These are phyloP conservation scores for Podila minutissima DNA, from an alignment of 192 early-diverging fungal species.

Conservation along the genomic window DNA sequence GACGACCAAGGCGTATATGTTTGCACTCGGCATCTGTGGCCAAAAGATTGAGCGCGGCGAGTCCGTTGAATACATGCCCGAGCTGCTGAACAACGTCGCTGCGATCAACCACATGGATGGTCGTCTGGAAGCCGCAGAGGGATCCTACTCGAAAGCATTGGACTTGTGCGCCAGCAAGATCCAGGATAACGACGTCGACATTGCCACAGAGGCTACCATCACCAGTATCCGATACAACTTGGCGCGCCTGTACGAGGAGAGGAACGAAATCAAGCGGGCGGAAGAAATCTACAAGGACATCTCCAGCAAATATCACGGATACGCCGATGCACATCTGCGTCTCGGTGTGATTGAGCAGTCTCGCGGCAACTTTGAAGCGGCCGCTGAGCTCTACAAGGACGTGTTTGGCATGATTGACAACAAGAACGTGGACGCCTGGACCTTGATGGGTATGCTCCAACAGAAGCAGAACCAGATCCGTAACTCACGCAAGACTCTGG, in stretches of 20 bases:
- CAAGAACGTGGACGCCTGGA: conserved; percentile 67
- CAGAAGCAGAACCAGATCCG: conserved; percentile 67
- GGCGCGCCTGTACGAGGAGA: conserved; percentile 73
- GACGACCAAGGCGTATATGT: conserved; percentile 58
- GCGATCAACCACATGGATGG: conserved; percentile 72
- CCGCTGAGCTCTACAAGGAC: conserved; percentile 69
- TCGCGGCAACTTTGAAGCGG: conserved; percentile 61
- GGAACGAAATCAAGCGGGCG: conserved; percentile 65
- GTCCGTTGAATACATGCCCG: conserved; percentile 54
- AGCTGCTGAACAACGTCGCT: conserved; percentile 92
- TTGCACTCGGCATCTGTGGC: conserved; percentile 50
- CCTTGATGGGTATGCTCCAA: conserved; percentile 79
- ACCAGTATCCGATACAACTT: conserved; percentile 81
- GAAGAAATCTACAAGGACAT: conserved; percentile 73
- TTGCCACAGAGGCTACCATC: conserved; percentile 51
- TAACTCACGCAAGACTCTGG: conserved; percentile 77
- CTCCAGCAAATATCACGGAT: conserved; percentile 70
- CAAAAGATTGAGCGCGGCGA: conserved; percentile 42
- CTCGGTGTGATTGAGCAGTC: conserved; percentile 75
- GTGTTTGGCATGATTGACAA: conserved; percentile 71
- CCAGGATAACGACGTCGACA: conserved; percentile 34
- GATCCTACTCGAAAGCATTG: conserved; percentile 58
- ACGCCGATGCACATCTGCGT: conserved; percentile 83
- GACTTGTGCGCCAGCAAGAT: conserved; percentile 44
- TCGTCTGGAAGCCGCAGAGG: conserved; percentile 46